Conservation (phyloP, 257 asterid genomes). For the Petrea volubilis region DNA sequence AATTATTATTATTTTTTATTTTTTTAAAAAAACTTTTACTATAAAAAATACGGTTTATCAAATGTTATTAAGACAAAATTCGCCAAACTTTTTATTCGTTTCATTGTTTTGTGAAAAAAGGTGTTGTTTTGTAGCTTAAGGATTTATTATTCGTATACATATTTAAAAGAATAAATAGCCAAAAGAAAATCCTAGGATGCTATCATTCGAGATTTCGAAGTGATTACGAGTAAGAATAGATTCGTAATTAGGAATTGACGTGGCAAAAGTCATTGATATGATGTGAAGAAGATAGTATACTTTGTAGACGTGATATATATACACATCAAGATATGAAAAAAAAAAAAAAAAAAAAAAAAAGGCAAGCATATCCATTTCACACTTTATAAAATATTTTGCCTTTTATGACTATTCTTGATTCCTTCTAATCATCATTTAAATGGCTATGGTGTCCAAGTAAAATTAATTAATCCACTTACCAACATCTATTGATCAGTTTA, state of each 20-base stretch:
- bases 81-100: too few relatives aligned
- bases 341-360: not conserved
- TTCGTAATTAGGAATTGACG: not conserved
- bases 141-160: too few relatives aligned
- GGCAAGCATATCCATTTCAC: not conserved
- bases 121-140: too few relatives aligned
- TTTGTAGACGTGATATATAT: not conserved
- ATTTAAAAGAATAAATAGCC: not conserved
- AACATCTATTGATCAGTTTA: not conserved
- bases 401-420: not conserved
- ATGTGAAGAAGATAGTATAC: not conserved
- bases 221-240: not conserved
- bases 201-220: not conserved
- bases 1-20: too few relatives aligned
- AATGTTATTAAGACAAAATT: too few relatives aligned
- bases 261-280: not conserved
- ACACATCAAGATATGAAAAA: not conserved
- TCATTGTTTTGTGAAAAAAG: too few relatives aligned
- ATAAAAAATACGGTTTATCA: too few relatives aligned
- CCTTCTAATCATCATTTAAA: not conserved
- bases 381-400: not conserved
- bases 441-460: not conserved
- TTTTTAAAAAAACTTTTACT: too few relatives aligned
- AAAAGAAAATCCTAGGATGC: constrained; percentile 1
- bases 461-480: not conserved